Evolutionary conservation across 805 yeast species (phyloP).

Genomic region (Kodamaea neixiangensis): DNA sequence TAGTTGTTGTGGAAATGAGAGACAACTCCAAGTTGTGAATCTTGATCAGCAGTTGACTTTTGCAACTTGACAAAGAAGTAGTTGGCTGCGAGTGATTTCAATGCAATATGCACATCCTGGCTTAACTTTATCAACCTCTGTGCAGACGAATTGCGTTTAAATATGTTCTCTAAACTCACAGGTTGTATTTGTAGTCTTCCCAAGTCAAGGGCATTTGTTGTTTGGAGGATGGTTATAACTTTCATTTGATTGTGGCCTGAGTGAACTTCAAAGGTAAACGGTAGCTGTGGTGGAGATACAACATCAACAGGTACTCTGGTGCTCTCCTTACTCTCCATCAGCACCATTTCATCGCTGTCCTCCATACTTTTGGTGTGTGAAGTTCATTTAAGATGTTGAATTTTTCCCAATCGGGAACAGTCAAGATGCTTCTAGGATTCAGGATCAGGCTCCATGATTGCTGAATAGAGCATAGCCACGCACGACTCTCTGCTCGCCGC

Average conservation of each 20-base stretch:
- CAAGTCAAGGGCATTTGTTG: conserved; percentile 8
- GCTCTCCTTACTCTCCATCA: neutral
- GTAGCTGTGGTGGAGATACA: conserved; percentile 12
- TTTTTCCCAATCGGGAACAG: neutral
- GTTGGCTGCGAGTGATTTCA: conserved; percentile 11
- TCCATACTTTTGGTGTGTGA: neutral
- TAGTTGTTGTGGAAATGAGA: conserved; percentile 13
- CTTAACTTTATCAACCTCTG: conserved; percentile 6
- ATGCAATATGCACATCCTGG: conserved; percentile 9
- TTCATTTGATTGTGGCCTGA: conserved; percentile 11
- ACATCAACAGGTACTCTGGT: neutral
- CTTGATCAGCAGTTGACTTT: conserved; percentile 15
- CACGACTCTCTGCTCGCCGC: too few species aligned
- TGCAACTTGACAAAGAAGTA: conserved; percentile 19
- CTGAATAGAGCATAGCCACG: too few species aligned
- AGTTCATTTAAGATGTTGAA: neutral
- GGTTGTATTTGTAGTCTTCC: conserved; percentile 2
- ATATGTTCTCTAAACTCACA: neutral
- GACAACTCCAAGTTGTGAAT: conserved; percentile 15
- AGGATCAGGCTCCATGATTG: too few species aligned
- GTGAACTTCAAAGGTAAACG: conserved; percentile 20
- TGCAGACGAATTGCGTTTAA: neutral
- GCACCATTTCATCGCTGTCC: neutral
- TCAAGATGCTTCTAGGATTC: neutral
- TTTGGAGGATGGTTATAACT: conserved; percentile 17